phyloP scores from a whole-genome alignment of 352 stramenopile genomes.

The Globisporangium cystogenes region DNA sequence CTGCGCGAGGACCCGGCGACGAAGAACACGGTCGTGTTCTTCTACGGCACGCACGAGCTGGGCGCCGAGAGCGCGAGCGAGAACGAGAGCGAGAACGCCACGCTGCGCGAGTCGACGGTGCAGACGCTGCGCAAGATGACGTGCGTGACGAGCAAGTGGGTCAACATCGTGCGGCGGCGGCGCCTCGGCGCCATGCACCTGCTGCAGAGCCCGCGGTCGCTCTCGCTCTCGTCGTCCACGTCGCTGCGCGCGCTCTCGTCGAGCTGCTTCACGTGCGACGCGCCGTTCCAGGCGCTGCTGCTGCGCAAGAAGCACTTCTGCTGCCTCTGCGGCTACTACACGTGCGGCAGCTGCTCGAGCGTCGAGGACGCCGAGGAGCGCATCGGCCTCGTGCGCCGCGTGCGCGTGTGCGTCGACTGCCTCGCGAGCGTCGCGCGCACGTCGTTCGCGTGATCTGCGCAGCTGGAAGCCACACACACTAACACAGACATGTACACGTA shows the following conservation, averaged over 20 bases:
- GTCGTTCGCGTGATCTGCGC: constrained; percentile 6
- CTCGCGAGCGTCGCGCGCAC: constrained; percentile 16
- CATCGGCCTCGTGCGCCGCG: constrained; percentile 30
- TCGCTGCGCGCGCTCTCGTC: constrained; percentile 7
- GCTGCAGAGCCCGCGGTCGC: constrained; percentile 2
- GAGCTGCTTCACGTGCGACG: constrained; percentile 15
- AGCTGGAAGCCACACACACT: not conserved
- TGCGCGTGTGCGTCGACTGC: constrained; percentile 37
- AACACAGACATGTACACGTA: not conserved
- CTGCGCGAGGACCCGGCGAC: constrained; percentile 18
- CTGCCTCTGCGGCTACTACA: constrained; percentile 35
- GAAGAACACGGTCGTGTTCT: constrained; percentile 18
- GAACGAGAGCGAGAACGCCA: not conserved
- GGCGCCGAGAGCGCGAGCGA: not conserved
- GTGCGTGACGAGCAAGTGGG: constrained; percentile 11
- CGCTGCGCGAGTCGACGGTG: constrained; percentile 5
- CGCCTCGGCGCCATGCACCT: constrained; percentile 13
- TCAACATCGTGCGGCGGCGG: constrained; percentile 15
- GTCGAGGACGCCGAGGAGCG: constrained; percentile 32
- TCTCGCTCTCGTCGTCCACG: constrained; percentile 3
- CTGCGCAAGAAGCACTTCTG: constrained; percentile 27
- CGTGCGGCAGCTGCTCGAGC: constrained; percentile 30
- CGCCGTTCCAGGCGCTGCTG: constrained; percentile 13
- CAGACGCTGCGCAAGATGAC: constrained; percentile 14
- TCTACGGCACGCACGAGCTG: constrained; percentile 7